These are phyloP conservation scores for Rhizophlyctis rosea DNA, from an alignment of 192 early-diverging fungal species.

Conservation along the genomic window DNA sequence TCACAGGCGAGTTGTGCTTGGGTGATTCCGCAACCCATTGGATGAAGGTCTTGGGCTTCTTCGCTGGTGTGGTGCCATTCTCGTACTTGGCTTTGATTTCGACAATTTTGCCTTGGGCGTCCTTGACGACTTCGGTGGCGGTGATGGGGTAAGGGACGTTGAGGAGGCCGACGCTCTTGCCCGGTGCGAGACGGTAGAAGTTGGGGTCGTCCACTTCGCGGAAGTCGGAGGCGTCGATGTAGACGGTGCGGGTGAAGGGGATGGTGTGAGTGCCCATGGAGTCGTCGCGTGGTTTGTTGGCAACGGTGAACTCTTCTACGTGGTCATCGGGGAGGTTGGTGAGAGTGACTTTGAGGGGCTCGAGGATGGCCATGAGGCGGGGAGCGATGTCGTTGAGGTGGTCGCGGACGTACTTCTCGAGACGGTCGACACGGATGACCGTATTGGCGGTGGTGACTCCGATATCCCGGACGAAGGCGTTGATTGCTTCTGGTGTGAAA, in stretches of 20 bases:
- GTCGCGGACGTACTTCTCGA: conserved; percentile 95
- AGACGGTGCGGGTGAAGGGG: conserved; percentile 89
- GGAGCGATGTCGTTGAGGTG: conserved; percentile 90
- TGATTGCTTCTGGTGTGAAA: conserved; percentile 95
- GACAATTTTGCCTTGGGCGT: conserved; percentile 74
- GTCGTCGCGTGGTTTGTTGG: conserved; percentile 86
- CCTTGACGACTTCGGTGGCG: conserved; percentile 73
- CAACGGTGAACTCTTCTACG: conserved; percentile 73
- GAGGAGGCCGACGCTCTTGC: conserved; percentile 93
- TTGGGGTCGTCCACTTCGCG: conserved; percentile 85
- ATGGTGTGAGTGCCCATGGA: conserved; percentile 82
- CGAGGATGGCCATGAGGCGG: conserved; percentile 85
- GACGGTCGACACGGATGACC: conserved; percentile 76
- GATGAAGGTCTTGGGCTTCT: conserved; percentile 96
- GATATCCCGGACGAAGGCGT: conserved; percentile 93
- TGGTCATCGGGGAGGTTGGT: conserved; percentile 85
- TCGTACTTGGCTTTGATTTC: conserved; percentile 84
- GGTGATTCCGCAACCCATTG: conserved; percentile 95
- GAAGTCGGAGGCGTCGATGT: conserved; percentile 96
- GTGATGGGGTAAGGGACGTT: conserved; percentile 85
- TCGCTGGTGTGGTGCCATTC: conserved; percentile 49
- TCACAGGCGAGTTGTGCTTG: conserved; percentile 78
- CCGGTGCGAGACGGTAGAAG: conserved; percentile 90
- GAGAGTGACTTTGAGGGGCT: conserved; percentile 86
- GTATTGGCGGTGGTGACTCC: conserved; percentile 84